Percentiles rank a stretch among this genome's conserved stretches.
Conservation (phyloP, 331 rosid genomes). For the Quercus phellos region DNA sequence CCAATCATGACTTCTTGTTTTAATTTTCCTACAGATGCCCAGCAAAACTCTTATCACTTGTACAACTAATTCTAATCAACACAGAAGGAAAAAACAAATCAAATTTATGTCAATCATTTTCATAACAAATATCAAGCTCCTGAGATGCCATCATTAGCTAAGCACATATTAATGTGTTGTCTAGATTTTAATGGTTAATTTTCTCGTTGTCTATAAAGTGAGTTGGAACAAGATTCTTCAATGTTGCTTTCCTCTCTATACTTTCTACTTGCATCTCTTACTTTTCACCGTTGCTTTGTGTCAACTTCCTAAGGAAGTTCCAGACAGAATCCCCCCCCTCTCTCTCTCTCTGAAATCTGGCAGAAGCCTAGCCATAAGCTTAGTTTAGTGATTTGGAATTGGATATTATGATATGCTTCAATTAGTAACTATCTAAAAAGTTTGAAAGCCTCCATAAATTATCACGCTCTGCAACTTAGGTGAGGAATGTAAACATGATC, state of each 20-base stretch:
- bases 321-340: constrained; percentile 2
- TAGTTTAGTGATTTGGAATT: not conserved
- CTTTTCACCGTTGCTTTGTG: not conserved
- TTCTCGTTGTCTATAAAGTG: constrained; percentile 7
- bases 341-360: not conserved
- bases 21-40: not conserved
- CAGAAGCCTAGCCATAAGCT: not conserved
- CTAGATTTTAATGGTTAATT: not conserved
- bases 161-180: not conserved
- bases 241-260: not conserved
- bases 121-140: not conserved
- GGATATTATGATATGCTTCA: not conserved
- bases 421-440: not conserved
- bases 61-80: not conserved
- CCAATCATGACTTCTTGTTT: too few relatives aligned
- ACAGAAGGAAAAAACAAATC: not conserved
- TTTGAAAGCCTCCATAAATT: not conserved
- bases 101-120: not conserved
- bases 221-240: constrained; percentile 26
- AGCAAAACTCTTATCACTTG: not conserved
- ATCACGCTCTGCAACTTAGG: not conserved
- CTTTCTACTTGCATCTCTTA: constrained; percentile 2
- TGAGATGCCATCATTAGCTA: not conserved
- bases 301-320: constrained; percentile 4
- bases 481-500: not conserved